A percentile compares a stretch with the other conserved stretches of the same genome.
Conservation (phyloP, 169 alveolate species). For the Plasmodium falciparum region DNA sequence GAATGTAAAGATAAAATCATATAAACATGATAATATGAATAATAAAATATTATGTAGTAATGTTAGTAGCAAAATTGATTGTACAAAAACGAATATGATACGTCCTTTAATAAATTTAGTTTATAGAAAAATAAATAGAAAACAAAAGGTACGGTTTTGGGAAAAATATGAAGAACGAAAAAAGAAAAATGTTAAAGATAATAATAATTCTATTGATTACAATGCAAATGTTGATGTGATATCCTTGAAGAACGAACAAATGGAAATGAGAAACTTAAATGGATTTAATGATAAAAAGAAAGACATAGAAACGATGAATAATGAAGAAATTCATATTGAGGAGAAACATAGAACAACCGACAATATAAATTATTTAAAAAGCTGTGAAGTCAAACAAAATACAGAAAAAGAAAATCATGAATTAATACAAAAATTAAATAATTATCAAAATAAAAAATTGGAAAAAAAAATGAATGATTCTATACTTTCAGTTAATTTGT, state of each 20-base stretch:
- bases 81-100: slow-evolving; percentile 80
- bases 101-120: slow-evolving; percentile 67
- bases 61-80: slow-evolving; percentile 80
- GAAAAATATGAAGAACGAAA: slow-evolving; percentile 61
- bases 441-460: background rate
- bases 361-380: background rate
- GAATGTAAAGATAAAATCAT: slow-evolving; percentile 74
- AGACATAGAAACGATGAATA: background rate
- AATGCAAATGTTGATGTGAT: background rate
- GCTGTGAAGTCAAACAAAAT: background rate
- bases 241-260: background rate
- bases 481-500: background rate
- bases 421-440: background rate
- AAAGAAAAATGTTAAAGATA: slow-evolving; percentile 8
- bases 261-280: background rate
- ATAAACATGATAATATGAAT: slow-evolving; percentile 74
- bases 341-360: background rate
- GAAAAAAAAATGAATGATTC: slow-evolving; percentile 3
- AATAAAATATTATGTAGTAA: slow-evolving; percentile 80
- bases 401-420: background rate
- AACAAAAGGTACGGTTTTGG: slow-evolving; percentile 69
- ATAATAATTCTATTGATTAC: background rate
- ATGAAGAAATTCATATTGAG: background rate
- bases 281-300: background rate
- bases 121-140: slow-evolving; percentile 56